Evolutionary conservation across 1,284 basidiomycete species (phyloP).

Genomic region (Filobasidium uniguttulatum): DNA sequence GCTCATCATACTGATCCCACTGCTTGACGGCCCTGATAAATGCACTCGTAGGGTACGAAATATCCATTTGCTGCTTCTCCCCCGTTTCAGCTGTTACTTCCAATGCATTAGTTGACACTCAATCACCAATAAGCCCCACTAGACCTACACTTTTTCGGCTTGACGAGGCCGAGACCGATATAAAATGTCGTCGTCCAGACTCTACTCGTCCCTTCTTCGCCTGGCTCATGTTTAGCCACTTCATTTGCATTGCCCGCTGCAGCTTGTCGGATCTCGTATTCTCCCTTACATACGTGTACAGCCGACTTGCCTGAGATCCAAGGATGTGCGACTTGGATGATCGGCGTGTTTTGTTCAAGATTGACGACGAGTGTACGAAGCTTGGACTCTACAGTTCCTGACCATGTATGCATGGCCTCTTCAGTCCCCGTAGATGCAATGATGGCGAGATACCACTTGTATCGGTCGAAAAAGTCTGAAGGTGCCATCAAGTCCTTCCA

Average conservation of each 20-base stretch:
- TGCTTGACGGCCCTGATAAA: constrained; percentile 89
- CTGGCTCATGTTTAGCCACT: constrained; percentile 46
- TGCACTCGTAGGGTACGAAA: constrained; percentile 90
- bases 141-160: constrained; percentile 59
- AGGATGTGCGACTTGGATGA: constrained; percentile 82
- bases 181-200: constrained; percentile 93
- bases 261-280: constrained; percentile 76
- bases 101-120: background rate
- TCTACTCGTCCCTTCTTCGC: constrained; percentile 62
- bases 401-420: constrained; percentile 90
- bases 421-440: constrained; percentile 74
- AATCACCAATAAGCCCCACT: no score
- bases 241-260: constrained; percentile 67
- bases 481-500: constrained; percentile 89
- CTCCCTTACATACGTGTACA: constrained; percentile 64
- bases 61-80: constrained; percentile 62
- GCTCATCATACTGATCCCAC: constrained; percentile 92
- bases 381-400: constrained; percentile 92
- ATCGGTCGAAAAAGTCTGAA: constrained; percentile 94
- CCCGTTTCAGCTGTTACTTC: constrained; percentile 27
- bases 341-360: constrained; percentile 77
- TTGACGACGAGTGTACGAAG: constrained; percentile 94
- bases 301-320: constrained; percentile 90
- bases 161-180: constrained; percentile 85
- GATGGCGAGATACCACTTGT: constrained; percentile 96